Conservation (phyloP, 2,329 filamentous ascomycete genomes). For the Emmonsiellopsis sp. region DNA sequence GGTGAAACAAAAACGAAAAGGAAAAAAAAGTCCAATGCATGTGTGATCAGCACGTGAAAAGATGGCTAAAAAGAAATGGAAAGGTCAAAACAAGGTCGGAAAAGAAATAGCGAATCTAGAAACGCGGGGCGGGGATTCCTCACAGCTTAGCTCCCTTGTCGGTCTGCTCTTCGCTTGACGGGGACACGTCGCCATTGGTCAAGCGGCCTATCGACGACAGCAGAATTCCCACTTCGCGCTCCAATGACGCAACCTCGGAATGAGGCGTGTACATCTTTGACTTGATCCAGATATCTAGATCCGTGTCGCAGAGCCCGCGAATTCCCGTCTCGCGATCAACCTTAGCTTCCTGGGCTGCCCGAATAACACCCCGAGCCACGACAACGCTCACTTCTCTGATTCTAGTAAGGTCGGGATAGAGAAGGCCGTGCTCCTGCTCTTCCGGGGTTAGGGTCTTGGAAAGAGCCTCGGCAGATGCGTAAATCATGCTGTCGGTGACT, state of each 20-base stretch:
- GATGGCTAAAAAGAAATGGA: background rate
- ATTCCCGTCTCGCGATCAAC: slow-evolving; percentile 46
- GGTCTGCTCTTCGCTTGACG: slow-evolving; percentile 4
- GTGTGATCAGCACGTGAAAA: background rate
- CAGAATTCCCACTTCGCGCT: slow-evolving; percentile 37
- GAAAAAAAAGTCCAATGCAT: background rate
- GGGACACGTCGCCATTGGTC: slow-evolving; percentile 4
- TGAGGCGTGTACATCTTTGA: slow-evolving; percentile 41
- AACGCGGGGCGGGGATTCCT: background rate
- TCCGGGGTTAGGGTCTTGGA: slow-evolving; percentile 68
- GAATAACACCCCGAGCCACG: slow-evolving; percentile 87
- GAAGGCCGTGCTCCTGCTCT: slow-evolving; percentile 71
- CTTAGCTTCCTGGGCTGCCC: slow-evolving; percentile 72
- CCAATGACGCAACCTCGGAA: slow-evolving; percentile 36
- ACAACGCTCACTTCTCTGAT: slow-evolving; percentile 82
- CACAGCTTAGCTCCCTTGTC: slow-evolving; percentile 12
- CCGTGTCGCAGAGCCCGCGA: slow-evolving; percentile 32
- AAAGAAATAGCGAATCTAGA: background rate
- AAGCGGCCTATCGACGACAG: slow-evolving; percentile 23
- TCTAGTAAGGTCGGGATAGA: slow-evolving; percentile 85
- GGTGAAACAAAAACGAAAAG: background rate
- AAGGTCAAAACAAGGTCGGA: background rate
- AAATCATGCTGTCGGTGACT: slow-evolving; percentile 93
- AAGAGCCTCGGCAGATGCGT: slow-evolving; percentile 77
- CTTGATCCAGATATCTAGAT: slow-evolving; percentile 40